A percentile compares a stretch with the other conserved stretches of the same genome.
These are phyloP conservation scores for Aspergillus baeticus DNA, from an alignment of 495 filamentous ascomycete genomes.

Conservation along the genomic window DNA sequence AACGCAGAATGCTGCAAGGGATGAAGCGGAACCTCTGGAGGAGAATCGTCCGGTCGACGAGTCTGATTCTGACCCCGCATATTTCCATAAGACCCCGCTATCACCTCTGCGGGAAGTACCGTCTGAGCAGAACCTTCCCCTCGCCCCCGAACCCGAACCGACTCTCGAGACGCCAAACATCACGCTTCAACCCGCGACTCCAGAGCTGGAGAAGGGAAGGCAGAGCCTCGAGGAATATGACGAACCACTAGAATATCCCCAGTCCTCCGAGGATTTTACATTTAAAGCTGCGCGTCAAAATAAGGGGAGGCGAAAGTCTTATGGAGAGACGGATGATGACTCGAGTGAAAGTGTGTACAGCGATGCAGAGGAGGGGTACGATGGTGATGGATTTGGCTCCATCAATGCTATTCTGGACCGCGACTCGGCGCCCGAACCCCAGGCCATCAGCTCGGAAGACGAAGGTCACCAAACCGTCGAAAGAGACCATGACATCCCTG, in stretches of 20 bases:
- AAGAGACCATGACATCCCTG: constrained; percentile 10
- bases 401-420: constrained; percentile 81
- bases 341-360: constrained; percentile 73
- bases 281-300: background rate
- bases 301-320: constrained; percentile 11
- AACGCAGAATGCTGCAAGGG: background rate
- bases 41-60: background rate
- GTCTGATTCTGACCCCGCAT: background rate
- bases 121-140: background rate
- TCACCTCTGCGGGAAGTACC: constrained; percentile 2
- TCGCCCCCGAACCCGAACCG: constrained; percentile 6
- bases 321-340: constrained; percentile 39
- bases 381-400: constrained; percentile 76
- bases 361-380: constrained; percentile 80
- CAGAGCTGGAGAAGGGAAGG: constrained; percentile 37
- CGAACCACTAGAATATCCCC: constrained; percentile 39
- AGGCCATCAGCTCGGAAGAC: background rate
- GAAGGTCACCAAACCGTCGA: background rate
- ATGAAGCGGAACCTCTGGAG: background rate
- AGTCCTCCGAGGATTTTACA: constrained; percentile 24
- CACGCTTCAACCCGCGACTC: constrained; percentile 46
- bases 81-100: background rate
- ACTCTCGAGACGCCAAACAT: constrained; percentile 42
- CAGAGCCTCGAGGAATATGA: constrained; percentile 35
- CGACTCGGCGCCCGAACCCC: constrained; percentile 16